A percentile compares a stretch with the other conserved stretches of the same genome.
phyloP scores from a whole-genome alignment of 257 asterid species.

The Solanum megistacrolobum region DNA sequence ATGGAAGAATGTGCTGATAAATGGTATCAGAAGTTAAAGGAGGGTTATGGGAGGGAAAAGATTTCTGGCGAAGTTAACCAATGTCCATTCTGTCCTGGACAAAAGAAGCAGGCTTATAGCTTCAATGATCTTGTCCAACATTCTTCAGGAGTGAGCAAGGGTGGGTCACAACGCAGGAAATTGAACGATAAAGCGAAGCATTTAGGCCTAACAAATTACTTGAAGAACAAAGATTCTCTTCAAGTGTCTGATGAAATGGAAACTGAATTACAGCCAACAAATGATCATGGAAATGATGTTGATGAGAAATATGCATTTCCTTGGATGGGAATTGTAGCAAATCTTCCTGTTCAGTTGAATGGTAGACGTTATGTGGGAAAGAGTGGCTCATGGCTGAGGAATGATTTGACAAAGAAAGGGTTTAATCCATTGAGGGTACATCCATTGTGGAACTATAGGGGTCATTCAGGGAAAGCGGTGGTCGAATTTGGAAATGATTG shows the following conservation, averaged over 20 bases:
- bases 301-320: slow-evolving; percentile 37
- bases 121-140: slow-evolving; percentile 46
- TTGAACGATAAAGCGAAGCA: slow-evolving; percentile 30
- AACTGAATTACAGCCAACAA: neutral
- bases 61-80: slow-evolving; percentile 18
- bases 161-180: slow-evolving; percentile 27
- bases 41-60: slow-evolving; percentile 14
- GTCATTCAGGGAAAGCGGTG: slow-evolving; percentile 38
- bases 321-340: slow-evolving; percentile 45
- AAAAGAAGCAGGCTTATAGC: slow-evolving; percentile 36
- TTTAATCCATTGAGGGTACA: slow-evolving; percentile 33
- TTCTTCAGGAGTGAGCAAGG: slow-evolving; percentile 33
- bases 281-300: slow-evolving; percentile 24
- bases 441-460: slow-evolving; percentile 30
- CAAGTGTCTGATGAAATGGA: neutral
- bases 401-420: slow-evolving; percentile 22
- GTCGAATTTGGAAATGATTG: slow-evolving; percentile 35
- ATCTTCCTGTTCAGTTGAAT: slow-evolving; percentile 21
- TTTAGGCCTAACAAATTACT: neutral
- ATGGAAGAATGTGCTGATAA: slow-evolving; percentile 43
- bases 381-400: slow-evolving; percentile 30
- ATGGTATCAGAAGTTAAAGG: slow-evolving; percentile 33
- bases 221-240: neutral
- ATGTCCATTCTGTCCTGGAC: slow-evolving; percentile 63
- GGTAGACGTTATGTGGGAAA: slow-evolving; percentile 23